Conservation (phyloP, 1,284 basidiomycete species). For the Trichosporon ovoides region DNA sequence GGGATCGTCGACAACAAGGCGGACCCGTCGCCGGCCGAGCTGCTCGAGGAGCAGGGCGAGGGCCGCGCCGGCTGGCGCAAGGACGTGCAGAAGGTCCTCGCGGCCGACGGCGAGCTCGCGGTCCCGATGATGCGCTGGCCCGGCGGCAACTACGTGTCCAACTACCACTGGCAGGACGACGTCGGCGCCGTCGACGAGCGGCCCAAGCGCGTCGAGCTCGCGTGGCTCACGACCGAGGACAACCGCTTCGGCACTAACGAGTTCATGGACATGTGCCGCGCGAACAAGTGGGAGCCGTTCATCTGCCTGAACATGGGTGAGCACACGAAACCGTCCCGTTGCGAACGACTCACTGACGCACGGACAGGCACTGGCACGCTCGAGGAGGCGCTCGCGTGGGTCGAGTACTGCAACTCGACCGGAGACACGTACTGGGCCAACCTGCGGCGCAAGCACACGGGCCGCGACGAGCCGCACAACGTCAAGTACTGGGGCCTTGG, state of each 20-base stretch:
- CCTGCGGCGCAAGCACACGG: conserved; percentile 55
- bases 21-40: conserved; percentile 37
- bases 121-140: conserved; percentile 60
- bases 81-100: conserved; percentile 56
- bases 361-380: conserved; percentile 54
- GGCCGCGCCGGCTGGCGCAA: conserved; percentile 54
- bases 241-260: conserved; percentile 60
- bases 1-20: conserved; percentile 54
- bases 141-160: conserved; percentile 53
- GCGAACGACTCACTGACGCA: conserved; percentile 24
- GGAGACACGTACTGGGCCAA: conserved; percentile 54
- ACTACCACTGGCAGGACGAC: conserved; percentile 63
- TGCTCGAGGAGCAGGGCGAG: conserved; percentile 32
- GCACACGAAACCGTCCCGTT: not conserved
- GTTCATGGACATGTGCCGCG: conserved; percentile 40
- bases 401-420: conserved; percentile 59
- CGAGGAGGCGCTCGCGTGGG: conserved; percentile 60
- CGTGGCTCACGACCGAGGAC: conserved; percentile 59
- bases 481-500: conserved; percentile 51
- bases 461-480: conserved; percentile 56
- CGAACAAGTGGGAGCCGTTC: conserved; percentile 53
- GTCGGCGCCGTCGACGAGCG: conserved; percentile 56
- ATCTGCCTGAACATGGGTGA: conserved; percentile 53
- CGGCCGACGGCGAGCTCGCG: conserved; percentile 51
- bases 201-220: conserved; percentile 57